These are phyloP conservation scores for Talaromyces islandicus DNA, from an alignment of 2,329 filamentous ascomycete species.

Conservation along the genomic window DNA sequence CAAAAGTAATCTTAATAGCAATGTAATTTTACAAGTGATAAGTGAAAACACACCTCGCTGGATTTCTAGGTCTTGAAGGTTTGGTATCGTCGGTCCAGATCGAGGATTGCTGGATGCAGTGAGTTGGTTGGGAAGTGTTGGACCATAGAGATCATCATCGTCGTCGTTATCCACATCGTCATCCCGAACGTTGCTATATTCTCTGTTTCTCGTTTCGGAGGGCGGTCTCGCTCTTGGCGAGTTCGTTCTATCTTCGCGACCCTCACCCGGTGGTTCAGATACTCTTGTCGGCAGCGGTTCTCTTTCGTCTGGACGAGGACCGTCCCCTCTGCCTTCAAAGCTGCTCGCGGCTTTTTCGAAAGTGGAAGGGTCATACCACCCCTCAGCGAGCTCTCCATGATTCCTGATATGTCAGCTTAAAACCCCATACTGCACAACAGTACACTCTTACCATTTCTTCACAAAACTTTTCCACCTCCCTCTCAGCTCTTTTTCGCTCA, in stretches of 20 bases:
- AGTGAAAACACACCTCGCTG: conserved; percentile 28
- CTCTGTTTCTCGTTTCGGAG: conserved; percentile 3
- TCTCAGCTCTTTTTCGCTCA: conserved; percentile 68
- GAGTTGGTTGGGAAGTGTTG: conserved; percentile 37
- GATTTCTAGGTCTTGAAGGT: conserved; percentile 65
- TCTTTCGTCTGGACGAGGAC: neutral
- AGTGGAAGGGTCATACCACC: conserved; percentile 85
- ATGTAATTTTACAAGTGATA: neutral
- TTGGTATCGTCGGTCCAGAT: conserved; percentile 61
- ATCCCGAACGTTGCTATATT: conserved; percentile 3
- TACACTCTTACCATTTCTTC: conserved; percentile 64
- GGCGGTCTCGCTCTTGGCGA: conserved; percentile 15
- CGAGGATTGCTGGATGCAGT: conserved; percentile 16
- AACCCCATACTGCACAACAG: neutral
- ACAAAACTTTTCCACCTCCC: conserved; percentile 94
- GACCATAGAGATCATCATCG: conserved; percentile 59
- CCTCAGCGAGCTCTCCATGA: conserved; percentile 73
- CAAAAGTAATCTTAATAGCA: neutral
- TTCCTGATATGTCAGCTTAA: conserved; percentile 60
- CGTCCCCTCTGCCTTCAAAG: neutral
- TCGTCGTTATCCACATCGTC: conserved; percentile 25
- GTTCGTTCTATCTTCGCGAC: neutral
- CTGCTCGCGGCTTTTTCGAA: conserved; percentile 44
- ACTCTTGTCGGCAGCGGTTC: neutral
- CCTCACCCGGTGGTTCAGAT: neutral